Percentiles rank a stretch among this genome's conserved stretches.
phyloP scores from a whole-genome alignment of 768 basidiomycete genomes.

The Fistulinella prunicolor region DNA sequence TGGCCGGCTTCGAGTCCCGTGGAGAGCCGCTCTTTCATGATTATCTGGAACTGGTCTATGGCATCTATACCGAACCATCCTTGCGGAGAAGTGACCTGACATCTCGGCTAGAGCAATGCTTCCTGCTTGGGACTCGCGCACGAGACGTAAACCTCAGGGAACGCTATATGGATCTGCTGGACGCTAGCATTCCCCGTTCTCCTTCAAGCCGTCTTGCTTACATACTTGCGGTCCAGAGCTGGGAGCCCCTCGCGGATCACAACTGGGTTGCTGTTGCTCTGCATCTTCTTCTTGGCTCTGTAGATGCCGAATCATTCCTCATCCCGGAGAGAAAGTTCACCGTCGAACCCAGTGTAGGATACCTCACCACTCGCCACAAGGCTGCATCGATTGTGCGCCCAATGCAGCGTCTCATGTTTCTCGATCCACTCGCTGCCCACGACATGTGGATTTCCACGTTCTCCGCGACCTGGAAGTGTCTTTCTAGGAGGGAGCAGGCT shows the following conservation, averaged over 20 bases:
- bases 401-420: conserved; percentile 77
- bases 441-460: conserved; percentile 88
- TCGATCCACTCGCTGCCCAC: conserved; percentile 75
- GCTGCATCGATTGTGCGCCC: conserved; percentile 62
- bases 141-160: conserved; percentile 76
- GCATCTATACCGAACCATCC: conserved; percentile 86
- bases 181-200: conserved; percentile 82
- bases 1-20: conserved; percentile 78
- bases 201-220: conserved; percentile 82
- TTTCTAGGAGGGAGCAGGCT: conserved; percentile 82
- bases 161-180: conserved; percentile 86
- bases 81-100: conserved; percentile 93
- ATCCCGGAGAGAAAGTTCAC: conserved; percentile 41
- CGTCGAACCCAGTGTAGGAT: conserved; percentile 32
- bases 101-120: conserved; percentile 87
- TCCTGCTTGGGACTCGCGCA: conserved; percentile 87
- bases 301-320: conserved; percentile 43
- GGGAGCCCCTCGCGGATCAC: conserved; percentile 89
- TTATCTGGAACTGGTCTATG: conserved; percentile 87
- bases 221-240: conserved; percentile 88
- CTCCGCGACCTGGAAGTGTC: conserved; percentile 78
- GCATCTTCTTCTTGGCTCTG: conserved; percentile 82
- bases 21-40: conserved; percentile 77
- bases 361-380: conserved; percentile 44
- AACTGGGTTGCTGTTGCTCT: conserved; percentile 95